Base-by-base conservation (phyloP, 2,329 filamentous ascomycete species). In the Ceratocystis variospora region DNA sequence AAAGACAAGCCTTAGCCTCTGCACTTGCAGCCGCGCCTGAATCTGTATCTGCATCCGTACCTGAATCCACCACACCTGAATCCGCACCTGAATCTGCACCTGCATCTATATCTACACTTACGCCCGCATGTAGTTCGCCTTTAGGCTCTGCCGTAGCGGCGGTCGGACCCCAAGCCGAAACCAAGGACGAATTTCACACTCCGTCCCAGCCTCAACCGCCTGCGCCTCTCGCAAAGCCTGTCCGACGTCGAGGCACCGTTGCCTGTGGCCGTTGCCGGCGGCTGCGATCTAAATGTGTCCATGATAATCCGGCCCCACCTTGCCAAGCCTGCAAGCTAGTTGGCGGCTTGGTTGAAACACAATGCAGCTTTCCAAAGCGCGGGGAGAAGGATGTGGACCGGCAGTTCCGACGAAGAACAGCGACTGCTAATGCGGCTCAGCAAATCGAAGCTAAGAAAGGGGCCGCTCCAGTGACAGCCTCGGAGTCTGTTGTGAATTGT, bases 211-310 rank as follows among this genome's bases (percentile, higher is more conserved):
- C n/a, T 33, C 61, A 28, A 45, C 25, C 63, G n/a, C 28, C 10
- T 17, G 5, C 62, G 17, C 12, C 53, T n/a, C 64, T 66, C 10
- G 12, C 41, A 8, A 48, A 62, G 46, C 61, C 67, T 8, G 50
- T 65, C 37, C 69, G 67, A 55, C 70, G 69, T 22, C 69, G 71
- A 28, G 69, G 70, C 37, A 68, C 69, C 5, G 68, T 70, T 12
- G 71, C 71, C 37, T 72, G 70, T 67, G 68, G 70, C n/a, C 70
- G 71, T n/a, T 72, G 70, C 66, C 70, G 71, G n/a, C 69, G 71
- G 17, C 65, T 70, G 1, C 68, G 71, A 5, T 69, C 70, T 6
- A 72, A 70, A 66, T 72, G 71, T 63, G 61, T 70, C 25, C 70
- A 71, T 66, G 48, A 67, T 8, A 45, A 64, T 12, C 41, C 48